phyloP scores from a whole-genome alignment of 768 basidiomycete genomes.

The Kwoniella heveanensis region DNA sequence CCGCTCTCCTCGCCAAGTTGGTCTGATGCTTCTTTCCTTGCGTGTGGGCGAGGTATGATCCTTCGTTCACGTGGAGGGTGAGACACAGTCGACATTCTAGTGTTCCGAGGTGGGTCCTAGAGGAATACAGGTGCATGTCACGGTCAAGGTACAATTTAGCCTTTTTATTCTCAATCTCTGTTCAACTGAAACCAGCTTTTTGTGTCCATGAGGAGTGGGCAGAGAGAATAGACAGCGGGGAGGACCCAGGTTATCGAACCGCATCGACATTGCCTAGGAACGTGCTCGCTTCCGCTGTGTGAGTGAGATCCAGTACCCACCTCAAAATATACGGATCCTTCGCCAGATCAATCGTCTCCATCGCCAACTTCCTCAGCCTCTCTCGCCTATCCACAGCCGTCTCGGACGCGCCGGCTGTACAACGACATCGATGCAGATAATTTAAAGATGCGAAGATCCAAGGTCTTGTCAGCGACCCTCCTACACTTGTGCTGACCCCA shows the following conservation, averaged over 20 bases:
- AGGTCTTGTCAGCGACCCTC: background rate
- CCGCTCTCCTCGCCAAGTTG: conserved; percentile 93
- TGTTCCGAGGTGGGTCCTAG: conserved; percentile 86
- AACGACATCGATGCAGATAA: too few species aligned
- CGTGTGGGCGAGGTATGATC: conserved; percentile 96
- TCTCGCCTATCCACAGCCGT: conserved; percentile 94
- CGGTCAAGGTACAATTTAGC: too few species aligned
- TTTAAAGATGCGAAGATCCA: background rate
- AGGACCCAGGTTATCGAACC: too few species aligned
- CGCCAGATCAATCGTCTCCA: conserved; percentile 96
- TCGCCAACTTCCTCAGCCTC: conserved; percentile 86
- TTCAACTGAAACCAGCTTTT: too few species aligned
- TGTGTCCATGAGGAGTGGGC: too few species aligned
- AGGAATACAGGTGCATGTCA: background rate
- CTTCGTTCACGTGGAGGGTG: conserved; percentile 98
- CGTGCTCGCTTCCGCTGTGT: too few species aligned
- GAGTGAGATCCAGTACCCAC: too few species aligned
- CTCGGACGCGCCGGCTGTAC: conserved; percentile 80
- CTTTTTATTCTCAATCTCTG: too few species aligned
- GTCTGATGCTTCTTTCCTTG: conserved; percentile 99
- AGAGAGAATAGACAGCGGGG: too few species aligned
- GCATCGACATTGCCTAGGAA: too few species aligned
- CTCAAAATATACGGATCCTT: conserved; percentile 62
- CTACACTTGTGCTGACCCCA: background rate
- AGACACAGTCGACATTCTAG: conserved; percentile 97